A percentile compares a stretch with the other conserved stretches of the same genome.
phyloP scores from a whole-genome alignment of 2,329 filamentous ascomycete genomes.

The Penicillium sp. region DNA sequence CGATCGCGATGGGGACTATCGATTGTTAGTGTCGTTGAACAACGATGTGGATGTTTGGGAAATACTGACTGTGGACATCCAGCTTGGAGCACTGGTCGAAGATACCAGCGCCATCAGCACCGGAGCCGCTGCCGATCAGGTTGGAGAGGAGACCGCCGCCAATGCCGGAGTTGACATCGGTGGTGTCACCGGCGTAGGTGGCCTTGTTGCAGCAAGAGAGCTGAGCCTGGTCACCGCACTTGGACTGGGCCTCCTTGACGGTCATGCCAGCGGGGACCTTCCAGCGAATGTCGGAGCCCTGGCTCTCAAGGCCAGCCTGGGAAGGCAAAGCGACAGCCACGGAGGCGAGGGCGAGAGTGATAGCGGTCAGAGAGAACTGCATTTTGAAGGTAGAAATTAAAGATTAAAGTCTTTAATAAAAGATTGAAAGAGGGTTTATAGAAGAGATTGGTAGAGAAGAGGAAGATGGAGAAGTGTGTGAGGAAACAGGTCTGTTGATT shows the following conservation, averaged over 20 bases:
- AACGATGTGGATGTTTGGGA: no score
- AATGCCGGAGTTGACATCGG: constrained; percentile 27
- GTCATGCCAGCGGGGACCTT: constrained; percentile 28
- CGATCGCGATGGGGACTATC: constrained; percentile 23
- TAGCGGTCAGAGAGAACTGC: constrained; percentile 34
- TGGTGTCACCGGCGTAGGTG: constrained; percentile 34
- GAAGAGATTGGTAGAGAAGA: constrained; percentile 9
- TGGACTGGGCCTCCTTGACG: constrained; percentile 35
- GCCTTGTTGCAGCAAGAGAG: constrained; percentile 42
- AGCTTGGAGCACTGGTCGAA: constrained; percentile 44
- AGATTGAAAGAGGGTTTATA: constrained; percentile 4
- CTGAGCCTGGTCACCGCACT: constrained; percentile 39
- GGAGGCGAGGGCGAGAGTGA: constrained; percentile 32
- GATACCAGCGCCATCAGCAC: constrained; percentile 33
- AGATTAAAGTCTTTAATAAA: constrained; percentile 17
- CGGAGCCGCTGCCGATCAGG: constrained; percentile 33
- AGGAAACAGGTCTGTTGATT: not conserved
- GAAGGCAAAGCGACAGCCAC: constrained; percentile 29
- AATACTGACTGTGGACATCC: constrained; percentile 26
- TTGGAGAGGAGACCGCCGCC: constrained; percentile 32
- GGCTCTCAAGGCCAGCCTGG: not conserved
- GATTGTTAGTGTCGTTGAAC: not conserved
- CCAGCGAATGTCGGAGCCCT: constrained; percentile 6
- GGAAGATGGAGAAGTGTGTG: constrained; percentile 10
- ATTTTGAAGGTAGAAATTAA: constrained; percentile 33